These are phyloP conservation scores for Tetrastigma voinierianum DNA, from an alignment of 164 flowering plant genomes.

Conservation along the genomic window DNA sequence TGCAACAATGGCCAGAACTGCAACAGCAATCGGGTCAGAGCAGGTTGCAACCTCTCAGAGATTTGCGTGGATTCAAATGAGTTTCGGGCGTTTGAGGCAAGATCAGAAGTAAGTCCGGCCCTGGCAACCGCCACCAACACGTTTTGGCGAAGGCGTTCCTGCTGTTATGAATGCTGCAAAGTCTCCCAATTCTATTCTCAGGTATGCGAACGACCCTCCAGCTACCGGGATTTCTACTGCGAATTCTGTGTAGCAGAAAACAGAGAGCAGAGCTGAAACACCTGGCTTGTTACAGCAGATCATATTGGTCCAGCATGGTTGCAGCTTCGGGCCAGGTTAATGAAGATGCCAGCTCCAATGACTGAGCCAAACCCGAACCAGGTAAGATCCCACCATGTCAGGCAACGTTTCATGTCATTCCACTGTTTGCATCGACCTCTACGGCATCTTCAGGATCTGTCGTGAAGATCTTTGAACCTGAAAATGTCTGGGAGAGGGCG, in stretches of 20 bases:
- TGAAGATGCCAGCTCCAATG: conserved; percentile 64
- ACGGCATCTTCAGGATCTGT: conserved; percentile 52
- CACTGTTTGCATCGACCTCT: conserved; percentile 43
- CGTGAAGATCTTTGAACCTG: conserved; percentile 41
- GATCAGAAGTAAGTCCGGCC: conserved; percentile 66
- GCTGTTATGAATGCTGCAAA: conserved; percentile 69
- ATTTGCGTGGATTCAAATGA: conserved; percentile 40
- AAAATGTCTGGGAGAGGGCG: conserved; percentile 37
- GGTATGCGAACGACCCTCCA: conserved; percentile 71
- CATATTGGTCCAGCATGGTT: conserved; percentile 60
- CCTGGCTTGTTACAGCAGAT: too few species aligned
- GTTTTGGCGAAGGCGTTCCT: too few species aligned
- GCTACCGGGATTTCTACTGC: conserved; percentile 69
- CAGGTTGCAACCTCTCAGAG: conserved; percentile 45
- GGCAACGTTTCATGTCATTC: conserved; percentile 58
- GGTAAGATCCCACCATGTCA: conserved; percentile 69
- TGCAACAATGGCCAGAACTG: conserved; percentile 29
- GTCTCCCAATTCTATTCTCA: conserved; percentile 73
- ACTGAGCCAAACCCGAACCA: conserved; percentile 71
- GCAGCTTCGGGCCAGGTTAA: conserved; percentile 75
- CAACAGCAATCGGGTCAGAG: conserved; percentile 59
- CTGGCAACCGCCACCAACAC: conserved; percentile 74
- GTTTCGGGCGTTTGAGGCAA: conserved; percentile 35
- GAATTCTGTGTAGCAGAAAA: conserved; percentile 75
- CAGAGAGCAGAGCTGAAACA: conserved; percentile 69